Evolutionary conservation across 768 basidiomycete genomes (phyloP), one percentile per base, ranked within the genome.

Genomic region (Trametes elegans): DNA sequence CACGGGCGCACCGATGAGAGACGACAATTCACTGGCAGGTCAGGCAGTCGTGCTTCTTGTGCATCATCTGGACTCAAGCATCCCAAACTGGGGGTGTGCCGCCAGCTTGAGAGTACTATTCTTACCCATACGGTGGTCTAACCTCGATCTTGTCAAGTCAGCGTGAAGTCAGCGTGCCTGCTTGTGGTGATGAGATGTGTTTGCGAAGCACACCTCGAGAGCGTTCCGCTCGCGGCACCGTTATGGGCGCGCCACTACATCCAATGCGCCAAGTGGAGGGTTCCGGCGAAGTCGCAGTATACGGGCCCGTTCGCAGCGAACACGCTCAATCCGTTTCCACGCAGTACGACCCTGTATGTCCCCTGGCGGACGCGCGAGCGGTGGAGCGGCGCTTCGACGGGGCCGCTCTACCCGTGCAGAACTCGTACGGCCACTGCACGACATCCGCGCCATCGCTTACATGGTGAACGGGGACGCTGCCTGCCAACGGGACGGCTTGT

Each of bases 341-440:
- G 13, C 18, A 21, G 21, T 58, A 39, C 51, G 57, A 58, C 57
- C 49, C 56, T 8, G 56, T 57, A 6, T 51, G 49, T 28, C 56
- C 56, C 5, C 49, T 57, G 23, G 6, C 28, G 16, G 32, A 58
- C 35, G 57, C 57, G 38, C 43, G 50, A 6, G 21, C 9, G 31
- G 49, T 50, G 29, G 36, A 34, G 23, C 8, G 7, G 38, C 44
- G 50, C 18, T 58, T 21, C 34, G 50, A 38, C 21, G 57, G 50
- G 26, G 43, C 57, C 19, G 57, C 21, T n/a, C 51, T 58, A 29
- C 50, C 53, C 10, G 39, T 53, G 31, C 57, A 58, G 46, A 38
- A 52, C 19, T 53, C 50, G 42, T 53, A 48, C 31, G 57, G 57
- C 19, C 51, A 53, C 34, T 53, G 51, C 34, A 43, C 51, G 31